Evolutionary conservation across 257 asterid species (phyloP).

Genomic region (Solanum sejunctum): DNA sequence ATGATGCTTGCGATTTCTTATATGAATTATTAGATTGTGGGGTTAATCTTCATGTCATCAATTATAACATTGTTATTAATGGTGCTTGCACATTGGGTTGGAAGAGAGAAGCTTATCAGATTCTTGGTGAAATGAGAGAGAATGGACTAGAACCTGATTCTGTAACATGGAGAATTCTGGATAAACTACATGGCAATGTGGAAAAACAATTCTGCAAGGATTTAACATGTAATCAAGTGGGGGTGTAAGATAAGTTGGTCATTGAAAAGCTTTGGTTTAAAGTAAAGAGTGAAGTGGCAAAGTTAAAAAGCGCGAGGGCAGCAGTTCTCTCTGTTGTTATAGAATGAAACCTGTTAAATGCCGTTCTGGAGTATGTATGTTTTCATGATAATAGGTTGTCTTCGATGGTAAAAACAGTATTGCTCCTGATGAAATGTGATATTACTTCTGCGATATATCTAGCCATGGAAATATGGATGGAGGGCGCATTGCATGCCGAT

Average conservation of each 20-base stretch:
- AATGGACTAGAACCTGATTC: conserved; percentile 68
- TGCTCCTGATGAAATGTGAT: background rate
- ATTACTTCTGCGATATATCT: background rate
- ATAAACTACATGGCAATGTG: conserved; percentile 34
- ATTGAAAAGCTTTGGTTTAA: background rate
- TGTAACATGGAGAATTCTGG: conserved; percentile 80
- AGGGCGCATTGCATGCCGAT: background rate
- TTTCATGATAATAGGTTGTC: background rate
- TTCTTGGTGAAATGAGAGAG: conserved; percentile 69
- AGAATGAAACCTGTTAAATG: background rate
- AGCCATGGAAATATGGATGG: background rate
- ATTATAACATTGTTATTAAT: conserved; percentile 66
- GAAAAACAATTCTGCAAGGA: background rate
- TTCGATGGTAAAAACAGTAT: background rate
- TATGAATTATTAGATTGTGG: conserved; percentile 74
- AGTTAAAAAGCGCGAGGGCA: background rate
- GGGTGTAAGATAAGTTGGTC: background rate
- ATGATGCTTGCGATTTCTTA: conserved; percentile 64
- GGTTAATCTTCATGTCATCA: conserved; percentile 36
- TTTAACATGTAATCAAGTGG: background rate
- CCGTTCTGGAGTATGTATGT: background rate
- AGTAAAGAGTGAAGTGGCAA: background rate
- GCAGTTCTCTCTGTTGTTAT: background rate
- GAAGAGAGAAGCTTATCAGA: conserved; percentile 75
- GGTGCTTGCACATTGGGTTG: conserved; percentile 51